These are phyloP conservation scores for Nemania serpens DNA, from an alignment of 2,329 filamentous ascomycete species.

Conservation along the genomic window DNA sequence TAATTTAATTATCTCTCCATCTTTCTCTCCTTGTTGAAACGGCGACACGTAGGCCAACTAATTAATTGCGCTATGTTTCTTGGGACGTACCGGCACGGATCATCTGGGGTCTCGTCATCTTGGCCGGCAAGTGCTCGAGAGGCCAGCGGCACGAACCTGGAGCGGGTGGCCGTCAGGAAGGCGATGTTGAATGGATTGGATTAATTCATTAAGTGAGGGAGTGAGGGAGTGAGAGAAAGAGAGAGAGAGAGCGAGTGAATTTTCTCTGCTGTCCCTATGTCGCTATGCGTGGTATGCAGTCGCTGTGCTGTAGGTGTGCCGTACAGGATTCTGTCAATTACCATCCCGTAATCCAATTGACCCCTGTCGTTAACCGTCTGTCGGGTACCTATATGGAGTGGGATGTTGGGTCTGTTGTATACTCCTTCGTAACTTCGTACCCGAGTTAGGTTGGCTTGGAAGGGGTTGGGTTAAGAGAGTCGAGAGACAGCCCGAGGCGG, in stretches of 20 bases:
- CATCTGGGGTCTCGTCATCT: constrained; percentile 64
- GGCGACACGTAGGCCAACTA: constrained; percentile 23
- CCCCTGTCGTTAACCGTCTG: background rate
- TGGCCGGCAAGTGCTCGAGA: constrained; percentile 41
- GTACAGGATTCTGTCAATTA: background rate
- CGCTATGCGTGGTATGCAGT: background rate
- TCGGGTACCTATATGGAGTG: background rate
- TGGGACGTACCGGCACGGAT: constrained; percentile 61
- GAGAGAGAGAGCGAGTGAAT: constrained; percentile 12
- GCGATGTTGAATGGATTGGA: constrained; percentile 22
- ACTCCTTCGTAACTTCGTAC: no score
- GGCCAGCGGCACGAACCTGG: constrained; percentile 39
- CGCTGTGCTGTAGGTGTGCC: background rate
- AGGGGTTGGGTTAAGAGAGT: constrained; percentile 28
- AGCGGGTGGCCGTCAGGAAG: constrained; percentile 18
- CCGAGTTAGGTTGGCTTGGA: constrained; percentile 23
- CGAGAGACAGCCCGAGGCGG: no score
- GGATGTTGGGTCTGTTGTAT: constrained; percentile 23
- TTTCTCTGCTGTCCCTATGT: background rate
- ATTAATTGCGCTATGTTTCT: constrained; percentile 6
- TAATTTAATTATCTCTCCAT: constrained; percentile 29
- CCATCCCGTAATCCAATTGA: background rate
- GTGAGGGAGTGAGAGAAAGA: constrained; percentile 12
- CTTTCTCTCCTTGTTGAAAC: constrained; percentile 19
- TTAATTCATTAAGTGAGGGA: constrained; percentile 25